phyloP scores from a whole-genome alignment of 2,329 filamentous ascomycete genomes.

The Colletotrichum chlorophyti region DNA sequence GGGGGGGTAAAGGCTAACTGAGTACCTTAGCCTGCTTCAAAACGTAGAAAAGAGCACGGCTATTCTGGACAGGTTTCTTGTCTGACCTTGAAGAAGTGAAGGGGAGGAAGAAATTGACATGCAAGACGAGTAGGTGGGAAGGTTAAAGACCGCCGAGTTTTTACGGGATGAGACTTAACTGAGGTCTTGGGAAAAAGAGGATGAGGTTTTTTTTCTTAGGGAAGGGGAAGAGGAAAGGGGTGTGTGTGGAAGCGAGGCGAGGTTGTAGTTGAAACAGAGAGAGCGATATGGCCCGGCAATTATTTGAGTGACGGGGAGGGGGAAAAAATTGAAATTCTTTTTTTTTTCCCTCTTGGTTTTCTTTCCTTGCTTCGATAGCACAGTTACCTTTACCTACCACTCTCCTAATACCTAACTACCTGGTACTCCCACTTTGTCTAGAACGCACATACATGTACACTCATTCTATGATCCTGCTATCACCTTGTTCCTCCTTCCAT shows the following conservation, averaged over 20 bases:
- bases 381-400: background rate
- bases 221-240: slow-evolving; percentile 4
- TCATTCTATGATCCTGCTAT: too few species aligned
- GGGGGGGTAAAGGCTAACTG: slow-evolving; percentile 12
- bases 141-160: background rate
- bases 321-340: slow-evolving; percentile 5
- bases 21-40: slow-evolving; percentile 10
- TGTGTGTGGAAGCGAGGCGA: slow-evolving; percentile 3
- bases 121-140: background rate
- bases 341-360: background rate
- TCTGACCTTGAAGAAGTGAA: too few species aligned
- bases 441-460: too few species aligned
- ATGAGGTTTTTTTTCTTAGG: background rate
- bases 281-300: slow-evolving; percentile 16
- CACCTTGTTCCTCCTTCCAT: slow-evolving; percentile 4
- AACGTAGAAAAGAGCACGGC: slow-evolving; percentile 10
- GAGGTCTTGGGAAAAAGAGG: slow-evolving; percentile 4
- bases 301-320: background rate
- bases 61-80: slow-evolving; percentile 1
- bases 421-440: too few species aligned
- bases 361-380: background rate
- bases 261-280: slow-evolving; percentile 14
- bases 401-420: too few species aligned
- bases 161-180: slow-evolving; percentile 19
- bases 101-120: slow-evolving; percentile 11